Percentiles rank a stretch among this genome's conserved stretches.
phyloP scores from a whole-genome alignment of 441 rosid genomes.

The Daphne laureola region DNA sequence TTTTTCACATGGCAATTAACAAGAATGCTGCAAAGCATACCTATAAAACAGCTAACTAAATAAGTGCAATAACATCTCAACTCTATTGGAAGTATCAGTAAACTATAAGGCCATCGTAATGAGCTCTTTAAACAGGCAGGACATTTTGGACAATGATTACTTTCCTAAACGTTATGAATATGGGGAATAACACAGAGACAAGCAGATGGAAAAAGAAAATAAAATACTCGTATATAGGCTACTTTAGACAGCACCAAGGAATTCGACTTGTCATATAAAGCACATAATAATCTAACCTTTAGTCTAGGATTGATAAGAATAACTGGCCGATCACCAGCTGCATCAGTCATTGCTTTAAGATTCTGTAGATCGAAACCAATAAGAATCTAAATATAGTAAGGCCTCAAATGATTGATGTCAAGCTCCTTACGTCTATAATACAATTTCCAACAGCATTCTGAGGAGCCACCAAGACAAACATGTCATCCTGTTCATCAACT shows the following conservation, averaged over 20 bases:
- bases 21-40: no score
- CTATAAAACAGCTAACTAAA: no score
- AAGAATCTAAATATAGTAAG: conserved; percentile 8
- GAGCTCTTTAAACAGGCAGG: no score
- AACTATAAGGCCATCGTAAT: no score
- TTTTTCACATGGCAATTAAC: no score
- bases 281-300: conserved; percentile 38
- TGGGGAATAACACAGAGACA: no score
- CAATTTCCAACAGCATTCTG: conserved; percentile 97
- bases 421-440: conserved; percentile 66
- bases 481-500: conserved; percentile 80
- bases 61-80: no score
- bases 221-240: no score
- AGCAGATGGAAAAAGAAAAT: no score
- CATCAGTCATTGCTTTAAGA: conserved; percentile 84
- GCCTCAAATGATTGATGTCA: not conserved
- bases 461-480: conserved; percentile 89
- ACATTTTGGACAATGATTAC: no score
- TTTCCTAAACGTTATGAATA: no score
- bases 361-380: conserved; percentile 38
- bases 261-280: conserved; percentile 5
- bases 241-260: not conserved
- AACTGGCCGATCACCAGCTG: conserved; percentile 83
- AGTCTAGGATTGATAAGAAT: conserved; percentile 84
- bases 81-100: no score